A percentile compares a stretch with the other conserved stretches of the same genome.
Conservation (phyloP, 108 stramenopile genomes). For the Licmophora abbreviata region DNA sequence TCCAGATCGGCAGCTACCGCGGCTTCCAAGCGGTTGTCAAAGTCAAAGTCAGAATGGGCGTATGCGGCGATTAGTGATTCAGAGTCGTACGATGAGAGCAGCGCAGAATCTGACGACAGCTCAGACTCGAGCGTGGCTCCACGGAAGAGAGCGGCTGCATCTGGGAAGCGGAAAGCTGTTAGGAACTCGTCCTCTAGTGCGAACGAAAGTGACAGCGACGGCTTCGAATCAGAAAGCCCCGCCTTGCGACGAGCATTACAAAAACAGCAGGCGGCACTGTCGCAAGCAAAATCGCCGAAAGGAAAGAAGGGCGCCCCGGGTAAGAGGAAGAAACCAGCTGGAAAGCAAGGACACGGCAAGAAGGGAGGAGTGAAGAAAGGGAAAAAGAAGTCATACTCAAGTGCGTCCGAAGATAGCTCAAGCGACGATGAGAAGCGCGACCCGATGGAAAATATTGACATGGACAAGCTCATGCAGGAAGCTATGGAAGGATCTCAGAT, state of each 20-base stretch:
- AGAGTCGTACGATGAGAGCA: conserved; percentile 13
- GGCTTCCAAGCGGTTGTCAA: conserved; percentile 21
- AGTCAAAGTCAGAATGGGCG: conserved; percentile 19
- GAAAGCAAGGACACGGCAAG: conserved; percentile 18
- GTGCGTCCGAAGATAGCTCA: conserved; percentile 29
- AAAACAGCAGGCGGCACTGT: conserved; percentile 42
- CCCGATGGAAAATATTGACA: conserved; percentile 27
- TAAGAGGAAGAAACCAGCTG: conserved; percentile 28
- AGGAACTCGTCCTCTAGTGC: conserved; percentile 2
- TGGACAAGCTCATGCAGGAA: conserved; percentile 33
- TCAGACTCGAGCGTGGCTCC: conserved; percentile 20
- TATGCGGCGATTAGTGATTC: conserved; percentile 3
- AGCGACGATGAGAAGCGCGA: conserved; percentile 18
- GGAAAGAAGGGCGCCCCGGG: conserved; percentile 18
- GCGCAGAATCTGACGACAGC: conserved; percentile 12
- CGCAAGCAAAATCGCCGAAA: conserved; percentile 6
- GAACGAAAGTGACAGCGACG: conserved; percentile 5
- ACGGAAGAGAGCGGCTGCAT: neutral
- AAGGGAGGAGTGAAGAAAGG: conserved; percentile 18
- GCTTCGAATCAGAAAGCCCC: conserved; percentile 21
- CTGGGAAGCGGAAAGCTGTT: neutral
- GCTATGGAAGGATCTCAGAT: conserved; percentile 75
- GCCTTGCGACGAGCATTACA: conserved; percentile 35
- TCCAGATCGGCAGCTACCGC: conserved; percentile 41
- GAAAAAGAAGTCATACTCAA: conserved; percentile 7